Percentiles rank a stretch among this genome's conserved stretches.
Evolutionary conservation across 2,329 filamentous ascomycete species (phyloP).

Genomic region (Colletotrichum sp.): DNA sequence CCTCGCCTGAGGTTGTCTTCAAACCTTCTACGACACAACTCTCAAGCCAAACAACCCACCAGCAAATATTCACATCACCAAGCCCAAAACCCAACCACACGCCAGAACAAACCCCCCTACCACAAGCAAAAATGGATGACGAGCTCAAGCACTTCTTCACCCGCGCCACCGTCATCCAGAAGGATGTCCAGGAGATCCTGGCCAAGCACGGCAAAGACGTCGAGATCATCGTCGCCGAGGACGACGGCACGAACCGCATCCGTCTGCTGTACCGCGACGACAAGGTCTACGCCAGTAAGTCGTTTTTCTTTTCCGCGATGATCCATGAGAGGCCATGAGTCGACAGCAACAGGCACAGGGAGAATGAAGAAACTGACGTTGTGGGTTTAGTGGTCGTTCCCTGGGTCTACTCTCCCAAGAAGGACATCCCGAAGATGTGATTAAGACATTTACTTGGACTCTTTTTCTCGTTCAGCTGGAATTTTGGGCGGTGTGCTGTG

Average conservation of each 20-base stretch:
- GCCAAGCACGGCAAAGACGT: neutral
- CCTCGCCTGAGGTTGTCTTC: neutral
- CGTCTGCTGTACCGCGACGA: neutral
- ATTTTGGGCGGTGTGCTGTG: neutral
- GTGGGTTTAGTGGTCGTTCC: neutral
- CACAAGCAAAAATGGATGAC: neutral
- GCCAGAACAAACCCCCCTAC: neutral
- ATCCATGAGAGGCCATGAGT: neutral
- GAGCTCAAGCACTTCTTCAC: neutral
- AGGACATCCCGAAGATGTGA: neutral
- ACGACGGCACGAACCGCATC: neutral
- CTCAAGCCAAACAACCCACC: neutral
- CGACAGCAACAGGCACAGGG: neutral
- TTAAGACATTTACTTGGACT: neutral
- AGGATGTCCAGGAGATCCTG: neutral
- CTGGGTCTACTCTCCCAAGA: neutral
- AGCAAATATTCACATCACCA: neutral
- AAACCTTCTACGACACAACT: neutral
- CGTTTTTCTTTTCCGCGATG: fast-evolving
- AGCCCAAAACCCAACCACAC: neutral
- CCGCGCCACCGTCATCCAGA: neutral
- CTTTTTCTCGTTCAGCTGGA: neutral
- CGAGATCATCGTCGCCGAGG: neutral
- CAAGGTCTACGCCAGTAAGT: neutral
- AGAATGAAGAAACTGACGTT: neutral